Evolutionary conservation across 495 filamentous ascomycete genomes (phyloP), one percentile per base, ranked within the genome.

Genomic region (Cladorrhinum samala): DNA sequence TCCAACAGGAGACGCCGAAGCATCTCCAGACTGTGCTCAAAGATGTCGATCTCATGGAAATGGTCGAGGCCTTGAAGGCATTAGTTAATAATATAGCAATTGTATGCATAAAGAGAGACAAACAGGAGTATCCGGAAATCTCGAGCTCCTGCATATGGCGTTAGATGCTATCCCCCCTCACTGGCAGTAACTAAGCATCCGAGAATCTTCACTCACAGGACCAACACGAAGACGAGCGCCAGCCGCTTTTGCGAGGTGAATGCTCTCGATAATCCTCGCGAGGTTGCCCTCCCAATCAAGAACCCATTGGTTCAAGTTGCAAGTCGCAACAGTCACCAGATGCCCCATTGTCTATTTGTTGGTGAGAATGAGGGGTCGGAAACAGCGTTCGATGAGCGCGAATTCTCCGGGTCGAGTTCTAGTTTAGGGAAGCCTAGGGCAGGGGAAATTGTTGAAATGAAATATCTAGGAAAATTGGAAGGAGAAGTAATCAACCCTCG

Each of bases 211-310:
- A 42, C 60, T 59, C 52, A 64, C 67, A 0, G 89, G 89, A 8
- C 89, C 88, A 23, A 91, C 80, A 21, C 89, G 75, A 13, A 96
- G 69, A n/a, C 76, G 78, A 11, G 87, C 87, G 9, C 85, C 82
- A 1, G 75, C 76, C 9, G 67, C 76, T 65, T 92, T 95, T 20
- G 91, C 87, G 52, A 81, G 61, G 9, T 72, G 75, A 49, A 95
- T 87, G 57, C 79, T 83, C 66, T 91, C 77, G 49, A 89, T 84
- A 55, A 94, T 94, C 6, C 91, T 77, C 25, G 79, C 70, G 1
- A 73, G 67, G 60, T 95, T 95, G 18, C 90, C 91, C 58, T 86
- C 83, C 64, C 82, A 91, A 50, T 93, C 89, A 1, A 92, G 77
- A 41, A 80, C 80, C 85, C 85, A 88, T 64, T 80, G 77, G 55